Evolutionary conservation across 129 eudicot genomes (phyloP), one percentile per base, ranked within the genome.

Genomic region (Flaveria sonorensis): DNA sequence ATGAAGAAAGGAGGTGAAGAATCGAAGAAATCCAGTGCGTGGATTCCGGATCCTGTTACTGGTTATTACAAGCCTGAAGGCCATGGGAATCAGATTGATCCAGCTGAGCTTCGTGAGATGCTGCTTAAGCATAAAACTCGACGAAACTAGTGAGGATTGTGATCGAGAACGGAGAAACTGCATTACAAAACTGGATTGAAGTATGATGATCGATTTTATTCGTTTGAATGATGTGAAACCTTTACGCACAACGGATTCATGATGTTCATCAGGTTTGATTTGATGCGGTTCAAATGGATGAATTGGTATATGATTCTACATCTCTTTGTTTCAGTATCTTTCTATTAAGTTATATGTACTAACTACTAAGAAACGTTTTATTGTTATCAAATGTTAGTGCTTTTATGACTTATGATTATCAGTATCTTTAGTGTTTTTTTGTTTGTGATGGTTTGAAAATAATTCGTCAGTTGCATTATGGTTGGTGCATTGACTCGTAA

Each of bases 11-110:
- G 81, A 1, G 81, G 89, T 62, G 86, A 80, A 56, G 92, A 87
- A 70, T 68, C 82, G 36, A 63, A 81, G 23, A 81, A 68, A 71
- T 85, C 81, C 75, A 88, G 73, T 16, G 57, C 95, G 16, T 93
- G 96, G 96, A 86, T 87, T 56, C 96, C 98, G 3, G 98, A 93
- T 79, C 98, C 98, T 0, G 88, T 83, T 0, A 93, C 96, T 7
- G 98, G 98, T 11, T 90, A 83, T 68, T 93, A 90, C 86, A 81
- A 89, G 77, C 98, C 98, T 1, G 92, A 91, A 79, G 81, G 81
- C 42, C 87, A 83, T 32, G 70, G 71, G 1, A 84, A 76, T 9
- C 89, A 88, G 79, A 62, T 87, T 53, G 98, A 93, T 68, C 87
- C 91, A 18, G 95, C 90, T 13, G 96, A 90, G 83, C 85, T 85